These are phyloP conservation scores for Solanum paucissectum DNA, from an alignment of 257 asterid species.

Conservation along the genomic window DNA sequence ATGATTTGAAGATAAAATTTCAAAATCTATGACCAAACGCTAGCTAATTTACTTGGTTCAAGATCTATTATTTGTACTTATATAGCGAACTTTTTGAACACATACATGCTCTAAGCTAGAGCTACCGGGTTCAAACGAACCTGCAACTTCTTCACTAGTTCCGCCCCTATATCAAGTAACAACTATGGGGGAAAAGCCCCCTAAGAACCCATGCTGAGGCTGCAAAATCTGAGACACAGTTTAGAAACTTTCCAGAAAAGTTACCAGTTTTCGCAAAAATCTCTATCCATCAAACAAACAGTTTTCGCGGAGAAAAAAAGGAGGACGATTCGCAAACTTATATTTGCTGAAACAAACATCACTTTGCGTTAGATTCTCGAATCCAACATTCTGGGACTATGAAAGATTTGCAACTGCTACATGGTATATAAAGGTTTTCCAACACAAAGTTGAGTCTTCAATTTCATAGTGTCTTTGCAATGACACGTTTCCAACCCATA, in stretches of 20 bases:
- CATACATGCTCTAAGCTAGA: neutral
- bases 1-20: neutral
- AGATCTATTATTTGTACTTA: neutral
- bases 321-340: neutral
- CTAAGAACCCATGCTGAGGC: neutral
- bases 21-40: neutral
- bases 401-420: neutral
- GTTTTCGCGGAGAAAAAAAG: neutral
- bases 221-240: neutral
- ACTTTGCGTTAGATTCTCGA: neutral
- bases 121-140: neutral
- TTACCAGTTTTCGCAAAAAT: neutral
- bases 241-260: neutral
- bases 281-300: neutral
- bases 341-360: neutral
- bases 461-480: neutral
- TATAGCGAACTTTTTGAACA: neutral
- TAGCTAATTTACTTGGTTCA: neutral
- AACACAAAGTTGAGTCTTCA: neutral
- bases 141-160: neutral
- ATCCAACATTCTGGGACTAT: neutral
- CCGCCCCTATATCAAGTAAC: neutral
- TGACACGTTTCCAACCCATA: conserved; percentile 9
- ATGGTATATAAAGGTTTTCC: neutral
- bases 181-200: neutral